These are phyloP conservation scores for Botrytis porri DNA, from an alignment of 2,329 filamentous ascomycete genomes.

Conservation along the genomic window DNA sequence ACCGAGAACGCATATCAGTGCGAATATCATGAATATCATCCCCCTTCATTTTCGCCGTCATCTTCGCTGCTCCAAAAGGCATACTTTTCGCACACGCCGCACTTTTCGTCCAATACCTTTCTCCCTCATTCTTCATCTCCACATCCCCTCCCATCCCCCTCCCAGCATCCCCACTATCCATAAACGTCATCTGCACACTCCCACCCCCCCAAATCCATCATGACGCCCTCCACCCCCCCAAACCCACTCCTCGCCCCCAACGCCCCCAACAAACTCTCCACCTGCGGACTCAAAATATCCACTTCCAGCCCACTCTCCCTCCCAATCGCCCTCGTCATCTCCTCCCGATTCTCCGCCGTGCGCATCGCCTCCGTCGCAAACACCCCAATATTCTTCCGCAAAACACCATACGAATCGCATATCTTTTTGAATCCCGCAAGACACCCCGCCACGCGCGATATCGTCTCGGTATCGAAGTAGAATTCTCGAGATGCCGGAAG, in stretches of 20 bases:
- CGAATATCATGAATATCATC: slow-evolving; percentile 25
- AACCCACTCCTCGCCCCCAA: slow-evolving; percentile 79
- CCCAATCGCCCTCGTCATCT: slow-evolving; percentile 65
- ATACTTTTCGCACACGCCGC: slow-evolving; percentile 55
- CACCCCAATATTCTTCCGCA: slow-evolving; percentile 62
- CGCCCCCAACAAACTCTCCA: slow-evolving; percentile 80
- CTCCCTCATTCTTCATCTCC: slow-evolving; percentile 18
- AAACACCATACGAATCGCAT: slow-evolving; percentile 68
- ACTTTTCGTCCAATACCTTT: slow-evolving; percentile 50
- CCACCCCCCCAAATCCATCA: slow-evolving; percentile 82
- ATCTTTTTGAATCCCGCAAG: slow-evolving; percentile 69
- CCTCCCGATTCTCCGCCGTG: slow-evolving; percentile 68
- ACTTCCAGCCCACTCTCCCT: slow-evolving; percentile 65
- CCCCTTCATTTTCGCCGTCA: slow-evolving; percentile 47
- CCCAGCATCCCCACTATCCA: slow-evolving; percentile 40
- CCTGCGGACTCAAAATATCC: slow-evolving; percentile 69
- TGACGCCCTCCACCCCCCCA: slow-evolving; percentile 66
- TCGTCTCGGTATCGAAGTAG: slow-evolving; percentile 53
- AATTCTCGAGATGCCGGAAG: slow-evolving; percentile 37
- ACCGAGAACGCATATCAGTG: slow-evolving; percentile 47
- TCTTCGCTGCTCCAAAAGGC: slow-evolving; percentile 59
- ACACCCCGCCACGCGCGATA: slow-evolving; percentile 62
- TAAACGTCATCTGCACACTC: slow-evolving; percentile 63
- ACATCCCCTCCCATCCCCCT: slow-evolving; percentile 16
- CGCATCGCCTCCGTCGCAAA: slow-evolving; percentile 89